Evolutionary conservation across 768 basidiomycete genomes (phyloP), one percentile per base, ranked within the genome.

Genomic region (Stropharia rugosoannulata): DNA sequence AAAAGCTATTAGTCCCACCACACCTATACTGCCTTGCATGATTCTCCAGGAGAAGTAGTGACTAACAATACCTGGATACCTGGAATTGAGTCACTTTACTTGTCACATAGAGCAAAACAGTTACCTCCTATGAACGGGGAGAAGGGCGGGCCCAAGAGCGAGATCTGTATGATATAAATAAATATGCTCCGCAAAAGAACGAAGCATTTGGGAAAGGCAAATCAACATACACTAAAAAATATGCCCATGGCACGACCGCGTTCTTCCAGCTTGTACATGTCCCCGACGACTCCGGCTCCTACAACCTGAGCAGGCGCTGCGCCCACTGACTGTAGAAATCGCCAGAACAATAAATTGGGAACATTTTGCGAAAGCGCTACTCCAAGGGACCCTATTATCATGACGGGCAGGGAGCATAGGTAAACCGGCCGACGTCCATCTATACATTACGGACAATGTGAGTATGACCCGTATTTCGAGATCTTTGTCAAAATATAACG

Each of bases 381-480:
- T 0, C 85, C 87, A 1, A 87, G 62, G 7, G 86, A 86, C 0
- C 80, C 85, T 0, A 85, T 50, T 32, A 79, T 73, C 38, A 84
- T 74, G 29, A 89, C 69, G 0, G 89, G 88, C 11, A 89, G 71
- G 4, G 79, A 79, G 29, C 68, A 68, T 4, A 90, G 72, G 59
- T 87, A 90, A 9, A 88, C 71, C 0, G 75, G 72, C 16, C 83
- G 72, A 2, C 89, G 76, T 2, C 91, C 90, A 72, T 90, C 87
- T 89, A 12, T 6, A n/a, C 18, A 13, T 42, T 29, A 9, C 42
- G 41, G 25, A 27, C 18, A 13, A 13, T 15, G 12, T 16, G 7
- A 0, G 36, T 16, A 18, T 5, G 32, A 25, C 5, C 35, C 25
- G 6, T 43, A 15, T 22, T 5, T n/a, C 15, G 2, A 5, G 25